Base-by-base conservation (phyloP, 2,329 filamentous ascomycete species). In the Phyllosticta paracitricarpa region DNA sequence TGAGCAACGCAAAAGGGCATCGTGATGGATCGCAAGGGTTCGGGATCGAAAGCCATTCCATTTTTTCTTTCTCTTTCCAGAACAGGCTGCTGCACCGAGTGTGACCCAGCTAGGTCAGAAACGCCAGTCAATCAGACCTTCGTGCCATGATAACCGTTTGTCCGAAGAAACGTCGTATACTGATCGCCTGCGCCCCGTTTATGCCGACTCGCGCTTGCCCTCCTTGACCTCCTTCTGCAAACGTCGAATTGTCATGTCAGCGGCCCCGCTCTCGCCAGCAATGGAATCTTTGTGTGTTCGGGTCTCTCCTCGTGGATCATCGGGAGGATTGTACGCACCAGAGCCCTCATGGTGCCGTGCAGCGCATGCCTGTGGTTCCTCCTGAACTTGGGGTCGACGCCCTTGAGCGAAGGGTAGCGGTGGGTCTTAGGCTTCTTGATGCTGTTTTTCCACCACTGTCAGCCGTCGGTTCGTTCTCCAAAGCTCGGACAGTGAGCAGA, bases 401-500 rank as follows among this genome's bases (percentile, higher is more conserved):
- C 94, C 79, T 97, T 97, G 76, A 99, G 88, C 72, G 93, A 97
- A 69, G 94, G 94, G 84, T 99, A 99, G 84, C 94, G 87, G 81
- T 92, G 87, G 77, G 94, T 97, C 87, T 96, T 97, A 69, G 94
- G 94, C 89, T 97, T 97, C 89, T 97, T 97, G 87, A 99, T 99
- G 83, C 93, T 97, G 78, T 55, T 63, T 40, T 54, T 51, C 35
- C 8, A 33, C 59, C 24, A 30, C 62, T 67, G 53, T 57, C 62
- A 22, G 63, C 19, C 10, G 22, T 26, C 14, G 28, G 25, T 51
- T 12, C 24, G 17, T 22, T 52, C 19, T 22, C 54, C 40, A 14
- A 12, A 14, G 12, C 8, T 25, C 26, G 54, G 35, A 8, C 40
- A 19, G 25, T 54, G 14, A 40, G 54, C n/a, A 52, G 24, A n/a